These are phyloP conservation scores for Deuterostichococcus epilithicus DNA, from an alignment of 139 green algal genomes.

Conservation along the genomic window DNA sequence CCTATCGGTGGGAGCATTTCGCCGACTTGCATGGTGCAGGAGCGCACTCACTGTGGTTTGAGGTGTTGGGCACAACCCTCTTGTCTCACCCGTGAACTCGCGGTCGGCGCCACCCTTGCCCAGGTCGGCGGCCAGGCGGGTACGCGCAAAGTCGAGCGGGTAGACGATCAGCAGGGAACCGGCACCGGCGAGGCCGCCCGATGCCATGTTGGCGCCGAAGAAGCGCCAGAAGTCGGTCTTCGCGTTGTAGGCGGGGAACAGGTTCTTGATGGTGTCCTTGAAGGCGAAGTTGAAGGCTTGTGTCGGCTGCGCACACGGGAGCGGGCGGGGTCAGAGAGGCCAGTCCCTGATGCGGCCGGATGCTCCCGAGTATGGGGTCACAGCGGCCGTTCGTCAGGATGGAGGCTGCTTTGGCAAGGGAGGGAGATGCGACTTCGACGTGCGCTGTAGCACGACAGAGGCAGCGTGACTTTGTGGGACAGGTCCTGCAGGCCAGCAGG, in stretches of 20 bases:
- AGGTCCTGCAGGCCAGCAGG: no score
- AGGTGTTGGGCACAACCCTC: no score
- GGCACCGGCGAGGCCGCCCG: constrained; percentile 85
- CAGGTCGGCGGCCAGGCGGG: constrained; percentile 93
- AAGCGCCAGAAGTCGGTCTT: constrained; percentile 93
- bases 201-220: constrained; percentile 97
- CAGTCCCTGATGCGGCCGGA: neutral
- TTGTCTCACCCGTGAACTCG: constrained; percentile 74
- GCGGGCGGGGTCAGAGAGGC: neutral
- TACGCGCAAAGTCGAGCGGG: constrained; percentile 98
- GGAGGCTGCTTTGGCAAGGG: no score
- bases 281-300: constrained; percentile 99
- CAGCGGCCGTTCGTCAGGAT: no score
- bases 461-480: no score
- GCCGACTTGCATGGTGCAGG: no score
- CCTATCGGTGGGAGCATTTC: no score
- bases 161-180: constrained; percentile 96
- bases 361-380: no score
- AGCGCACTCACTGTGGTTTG: no score
- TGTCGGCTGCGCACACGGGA: constrained; percentile 5
- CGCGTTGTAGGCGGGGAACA: constrained; percentile 93
- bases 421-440: no score
- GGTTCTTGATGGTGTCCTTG: constrained; percentile 99
- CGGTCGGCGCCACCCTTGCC: constrained; percentile 38
- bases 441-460: no score